phyloP scores from a whole-genome alignment of 345 rosid species.

The Arabis hirsuta region DNA sequence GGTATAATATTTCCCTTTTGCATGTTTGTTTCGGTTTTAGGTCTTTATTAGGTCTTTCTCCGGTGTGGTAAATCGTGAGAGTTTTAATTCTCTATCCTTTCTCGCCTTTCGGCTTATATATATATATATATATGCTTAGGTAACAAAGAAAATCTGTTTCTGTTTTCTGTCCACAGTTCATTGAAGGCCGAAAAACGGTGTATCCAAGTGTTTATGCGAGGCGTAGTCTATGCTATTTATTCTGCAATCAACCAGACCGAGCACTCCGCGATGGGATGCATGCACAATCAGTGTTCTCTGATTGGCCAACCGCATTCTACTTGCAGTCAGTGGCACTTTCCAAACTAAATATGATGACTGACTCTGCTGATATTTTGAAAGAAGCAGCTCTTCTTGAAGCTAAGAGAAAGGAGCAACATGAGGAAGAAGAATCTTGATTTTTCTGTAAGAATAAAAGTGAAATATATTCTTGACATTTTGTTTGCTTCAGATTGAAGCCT shows the following conservation, averaged over 20 bases:
- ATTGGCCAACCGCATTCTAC: constrained; percentile 94
- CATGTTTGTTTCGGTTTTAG: too few relatives aligned
- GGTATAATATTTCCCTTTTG: too few relatives aligned
- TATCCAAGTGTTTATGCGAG: constrained; percentile 90
- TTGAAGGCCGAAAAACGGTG: constrained; percentile 61
- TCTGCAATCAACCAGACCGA: constrained; percentile 71
- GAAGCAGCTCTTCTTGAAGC: constrained; percentile 82
- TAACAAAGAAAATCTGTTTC: neutral
- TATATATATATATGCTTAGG: too few relatives aligned
- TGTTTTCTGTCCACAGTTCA: constrained; percentile 55
- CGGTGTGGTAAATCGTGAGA: too few relatives aligned
- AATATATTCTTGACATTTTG: neutral
- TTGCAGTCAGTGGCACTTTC: constrained; percentile 95
- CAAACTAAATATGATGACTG: constrained; percentile 82
- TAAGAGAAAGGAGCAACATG: constrained; percentile 57
- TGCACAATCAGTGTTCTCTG: constrained; percentile 73
- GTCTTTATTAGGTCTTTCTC: too few relatives aligned
- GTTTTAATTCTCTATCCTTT: too few relatives aligned
- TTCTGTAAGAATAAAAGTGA: neutral
- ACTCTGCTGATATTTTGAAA: constrained; percentile 81
- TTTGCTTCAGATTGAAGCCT: neutral
- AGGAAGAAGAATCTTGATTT: constrained; percentile 51
- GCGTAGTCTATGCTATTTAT: constrained; percentile 81
- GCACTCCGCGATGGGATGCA: constrained; percentile 93
- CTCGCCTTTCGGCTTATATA: too few relatives aligned